Conservation (phyloP, 129 eudicot species). For the Flaveria robusta region DNA sequence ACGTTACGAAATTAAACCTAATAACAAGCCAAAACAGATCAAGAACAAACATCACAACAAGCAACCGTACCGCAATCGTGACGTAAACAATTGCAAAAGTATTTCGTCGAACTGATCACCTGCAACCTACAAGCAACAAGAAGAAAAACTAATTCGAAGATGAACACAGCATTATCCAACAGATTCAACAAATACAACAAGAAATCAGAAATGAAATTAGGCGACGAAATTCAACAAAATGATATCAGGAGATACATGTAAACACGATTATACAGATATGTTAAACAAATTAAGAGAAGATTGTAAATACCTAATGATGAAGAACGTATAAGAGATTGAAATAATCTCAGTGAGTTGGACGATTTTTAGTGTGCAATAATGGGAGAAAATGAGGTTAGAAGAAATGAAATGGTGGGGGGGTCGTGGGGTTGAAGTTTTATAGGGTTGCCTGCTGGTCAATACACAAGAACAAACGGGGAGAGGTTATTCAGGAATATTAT, state of each 20-base stretch:
- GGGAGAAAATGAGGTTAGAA: background rate
- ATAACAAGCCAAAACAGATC: background rate
- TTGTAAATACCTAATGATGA: background rate
- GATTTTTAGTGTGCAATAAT: conserved; percentile 28
- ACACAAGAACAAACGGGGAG: conserved; percentile 3
- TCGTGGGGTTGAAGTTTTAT: conserved; percentile 22
- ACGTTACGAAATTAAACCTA: background rate
- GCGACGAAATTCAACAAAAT: conserved; percentile 13
- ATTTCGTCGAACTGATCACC: conserved; percentile 23
- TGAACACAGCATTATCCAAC: conserved; percentile 23
- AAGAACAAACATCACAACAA: background rate
- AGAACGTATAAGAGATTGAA: background rate
- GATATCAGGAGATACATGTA: background rate
- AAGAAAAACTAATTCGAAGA: background rate
- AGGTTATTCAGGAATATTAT: background rate
- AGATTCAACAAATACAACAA: background rate
- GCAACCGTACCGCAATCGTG: conserved; percentile 18
- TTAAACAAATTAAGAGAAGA: background rate
- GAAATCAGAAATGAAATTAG: conserved; percentile 7
- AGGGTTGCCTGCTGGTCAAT: conserved; percentile 34
- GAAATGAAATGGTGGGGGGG: background rate
- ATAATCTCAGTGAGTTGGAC: background rate
- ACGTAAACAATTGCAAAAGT: conserved; percentile 2
- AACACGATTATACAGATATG: conserved; percentile 4
- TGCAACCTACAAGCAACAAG: conserved; percentile 17